phyloP scores from a whole-genome alignment of 139 green algal genomes.

The Micractinium sp. region DNA sequence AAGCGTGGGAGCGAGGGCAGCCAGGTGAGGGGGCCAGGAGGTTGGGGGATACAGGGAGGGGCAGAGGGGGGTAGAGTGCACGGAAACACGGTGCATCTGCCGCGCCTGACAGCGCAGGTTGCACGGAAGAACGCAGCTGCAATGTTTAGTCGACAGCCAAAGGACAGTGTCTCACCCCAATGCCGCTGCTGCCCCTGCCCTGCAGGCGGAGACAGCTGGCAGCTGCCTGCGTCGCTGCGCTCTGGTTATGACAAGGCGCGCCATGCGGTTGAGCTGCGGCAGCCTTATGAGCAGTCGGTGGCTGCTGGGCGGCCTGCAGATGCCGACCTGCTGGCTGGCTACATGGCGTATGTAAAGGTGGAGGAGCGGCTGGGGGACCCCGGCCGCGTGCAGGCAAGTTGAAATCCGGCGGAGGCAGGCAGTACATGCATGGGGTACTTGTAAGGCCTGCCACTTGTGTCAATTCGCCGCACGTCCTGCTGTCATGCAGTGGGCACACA shows the following conservation, averaged over 20 bases:
- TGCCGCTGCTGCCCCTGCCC: not conserved
- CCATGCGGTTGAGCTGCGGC: constrained; percentile 52
- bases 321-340: constrained; percentile 72
- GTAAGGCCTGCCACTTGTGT: not conserved
- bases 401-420: not conserved
- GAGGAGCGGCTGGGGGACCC: constrained; percentile 62
- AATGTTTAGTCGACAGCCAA: not conserved
- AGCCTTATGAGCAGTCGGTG: constrained; percentile 66
- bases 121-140: not conserved
- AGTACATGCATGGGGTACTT: not conserved
- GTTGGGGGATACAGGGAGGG: too few species aligned
- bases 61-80: constrained; percentile 26
- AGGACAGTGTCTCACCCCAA: not conserved
- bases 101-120: too few species aligned
- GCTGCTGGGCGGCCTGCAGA: constrained; percentile 39
- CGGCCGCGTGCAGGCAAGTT: constrained; percentile 57
- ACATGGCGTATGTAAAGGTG: constrained; percentile 78
- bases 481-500: not conserved
- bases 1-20: constrained; percentile 61
- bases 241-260: constrained; percentile 49
- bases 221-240: not conserved
- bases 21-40: not conserved
- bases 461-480: not conserved
- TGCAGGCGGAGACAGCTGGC: constrained; percentile 35
- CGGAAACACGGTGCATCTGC: too few species aligned